Evolutionary conservation across 2,329 filamentous ascomycete genomes (phyloP), one percentile per base, ranked within the genome.

Genomic region (Bipolaris oryzae): DNA sequence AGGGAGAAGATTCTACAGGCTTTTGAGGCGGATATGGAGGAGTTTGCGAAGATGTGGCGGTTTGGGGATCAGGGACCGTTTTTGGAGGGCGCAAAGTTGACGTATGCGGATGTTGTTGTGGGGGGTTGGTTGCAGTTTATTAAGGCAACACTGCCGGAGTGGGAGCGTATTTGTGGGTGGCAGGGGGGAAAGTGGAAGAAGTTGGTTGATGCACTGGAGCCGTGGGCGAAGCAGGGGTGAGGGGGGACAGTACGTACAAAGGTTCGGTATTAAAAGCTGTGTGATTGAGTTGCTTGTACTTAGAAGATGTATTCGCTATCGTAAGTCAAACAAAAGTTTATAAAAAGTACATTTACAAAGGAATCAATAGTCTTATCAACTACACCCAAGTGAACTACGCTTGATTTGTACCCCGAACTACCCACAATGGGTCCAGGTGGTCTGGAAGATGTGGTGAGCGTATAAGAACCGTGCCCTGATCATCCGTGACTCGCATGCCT

Each of bases 101-200:
- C 63, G 41, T 85, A 86, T 74, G 84, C 82, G 1, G 85, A 87
- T 64, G 65, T 85, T 0, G 83, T 86, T 31, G 79, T 87, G 1
- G 84, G 83, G 1, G 82, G 72, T 1, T 87, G 85, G 84, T 53
- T 87, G 68, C 73, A 76, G 7, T 81, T 84, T 78, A 60, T 79
- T 50, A 58, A 63, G 7, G 66, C 31, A 5, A 76, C 74, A 18
- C 61, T 85, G 50, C 78, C 78, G 3, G 83, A 85, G 56, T 85
- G 82, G 82, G 65, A 79, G 55, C 69, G 77, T 51, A 51, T 83
- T 6, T 73, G 64, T 43, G 56, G 64, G 0, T 87, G 84, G 81
- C 79, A 86, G 64, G 76, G 61, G 2, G 82, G 83, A 13, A 21
- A 80, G 6, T 86, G 83, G 77, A 82, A 78, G 3, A 63, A 64